A percentile compares a stretch with the other conserved stretches of the same genome.
phyloP scores from a whole-genome alignment of 805 yeast genomes.

The Saturnispora bothae region DNA sequence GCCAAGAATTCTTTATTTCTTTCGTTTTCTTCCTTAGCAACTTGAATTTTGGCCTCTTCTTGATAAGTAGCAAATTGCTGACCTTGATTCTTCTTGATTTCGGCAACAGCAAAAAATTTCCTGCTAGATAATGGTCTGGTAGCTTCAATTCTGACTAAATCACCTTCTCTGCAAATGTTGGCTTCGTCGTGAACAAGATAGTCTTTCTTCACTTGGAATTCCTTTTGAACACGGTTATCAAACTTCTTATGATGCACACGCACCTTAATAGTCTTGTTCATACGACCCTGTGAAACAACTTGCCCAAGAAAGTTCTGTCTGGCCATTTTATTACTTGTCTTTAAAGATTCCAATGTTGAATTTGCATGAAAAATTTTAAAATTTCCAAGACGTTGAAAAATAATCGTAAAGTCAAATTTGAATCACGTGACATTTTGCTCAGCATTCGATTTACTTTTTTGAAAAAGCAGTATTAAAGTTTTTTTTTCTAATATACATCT shows the following conservation, averaged over 20 bases:
- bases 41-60: slow-evolving; percentile 57
- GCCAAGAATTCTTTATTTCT: slow-evolving; percentile 45
- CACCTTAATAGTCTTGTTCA: slow-evolving; percentile 92
- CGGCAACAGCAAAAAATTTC: slow-evolving; percentile 86
- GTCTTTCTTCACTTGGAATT: slow-evolving; percentile 67
- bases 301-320: slow-evolving; percentile 86
- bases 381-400: not conserved
- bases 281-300: slow-evolving; percentile 92
- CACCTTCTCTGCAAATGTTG: slow-evolving; percentile 87
- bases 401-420: not conserved
- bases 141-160: slow-evolving; percentile 84
- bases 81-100: slow-evolving; percentile 80
- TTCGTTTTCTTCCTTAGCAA: slow-evolving; percentile 51
- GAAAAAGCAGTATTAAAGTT: too few relatives aligned
- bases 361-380: not conserved
- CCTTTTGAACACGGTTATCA: slow-evolving; percentile 64
- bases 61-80: slow-evolving; percentile 80
- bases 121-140: slow-evolving; percentile 76
- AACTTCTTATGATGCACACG: slow-evolving; percentile 70
- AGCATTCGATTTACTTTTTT: not conserved
- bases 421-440: slow-evolving; percentile 1
- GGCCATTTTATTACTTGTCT: slow-evolving; percentile 42
- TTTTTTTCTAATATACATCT: too few relatives aligned
- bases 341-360: not conserved
- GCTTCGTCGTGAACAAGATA: slow-evolving; percentile 92